Evolutionary conservation across 2,329 filamentous ascomycete species (phyloP).

Genomic region (Mycocentrospora acerina): DNA sequence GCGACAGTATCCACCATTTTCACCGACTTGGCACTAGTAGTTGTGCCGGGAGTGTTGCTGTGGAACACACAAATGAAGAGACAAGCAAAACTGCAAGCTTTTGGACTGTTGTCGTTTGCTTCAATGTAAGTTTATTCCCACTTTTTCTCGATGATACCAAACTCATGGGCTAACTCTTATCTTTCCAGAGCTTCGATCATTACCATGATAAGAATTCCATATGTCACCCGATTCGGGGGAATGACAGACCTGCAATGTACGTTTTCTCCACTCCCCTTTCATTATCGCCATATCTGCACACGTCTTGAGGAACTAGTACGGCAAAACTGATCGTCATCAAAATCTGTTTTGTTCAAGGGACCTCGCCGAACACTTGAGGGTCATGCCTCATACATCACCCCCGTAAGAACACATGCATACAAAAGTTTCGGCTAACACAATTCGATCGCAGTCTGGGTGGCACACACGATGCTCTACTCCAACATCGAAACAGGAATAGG

Average conservation of each 20-base stretch:
- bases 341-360: too few species aligned
- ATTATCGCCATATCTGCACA: too few species aligned
- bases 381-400: too few species aligned
- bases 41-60: constrained; percentile 21
- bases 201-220: constrained; percentile 19
- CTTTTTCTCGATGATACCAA: background rate
- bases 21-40: constrained; percentile 22
- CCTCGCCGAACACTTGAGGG: too few species aligned
- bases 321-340: too few species aligned
- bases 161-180: background rate
- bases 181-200: constrained; percentile 11
- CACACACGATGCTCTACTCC: constrained; percentile 25
- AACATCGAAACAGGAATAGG: constrained; percentile 28
- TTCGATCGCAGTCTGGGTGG: constrained; percentile 22
- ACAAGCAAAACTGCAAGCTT: constrained; percentile 22
- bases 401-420: too few species aligned
- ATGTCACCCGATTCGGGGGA: constrained; percentile 22
- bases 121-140: constrained; percentile 12
- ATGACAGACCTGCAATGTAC: constrained; percentile 18
- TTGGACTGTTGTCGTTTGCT: constrained; percentile 22
- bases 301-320: too few species aligned
- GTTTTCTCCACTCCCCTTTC: too few species aligned
- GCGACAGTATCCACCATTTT: constrained; percentile 21
- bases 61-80: constrained; percentile 29
- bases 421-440: too few species aligned